phyloP scores from a whole-genome alignment of 2,329 filamentous ascomycete genomes.

The Colletotrichum incanum region DNA sequence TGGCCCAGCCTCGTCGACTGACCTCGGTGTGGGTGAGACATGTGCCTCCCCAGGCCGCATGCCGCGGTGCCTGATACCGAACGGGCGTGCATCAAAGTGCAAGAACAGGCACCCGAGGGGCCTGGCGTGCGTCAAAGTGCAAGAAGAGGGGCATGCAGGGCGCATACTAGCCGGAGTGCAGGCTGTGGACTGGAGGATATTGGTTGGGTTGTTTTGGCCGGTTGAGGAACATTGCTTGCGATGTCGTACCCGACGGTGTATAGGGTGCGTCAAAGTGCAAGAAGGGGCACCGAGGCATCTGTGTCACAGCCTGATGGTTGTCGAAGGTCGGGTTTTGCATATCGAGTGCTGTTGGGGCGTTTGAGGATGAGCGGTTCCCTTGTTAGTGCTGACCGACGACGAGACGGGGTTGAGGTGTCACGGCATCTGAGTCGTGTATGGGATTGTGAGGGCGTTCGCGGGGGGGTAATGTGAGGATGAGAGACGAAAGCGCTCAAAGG shows the following conservation, averaged over 20 bases:
- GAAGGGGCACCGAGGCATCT: background rate
- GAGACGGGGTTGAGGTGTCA: background rate
- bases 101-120: background rate
- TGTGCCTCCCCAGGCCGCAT: background rate
- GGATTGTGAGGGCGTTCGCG: background rate
- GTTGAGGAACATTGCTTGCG: too few relatives aligned
- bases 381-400: background rate
- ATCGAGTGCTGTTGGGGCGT: background rate
- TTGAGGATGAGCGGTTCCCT: background rate
- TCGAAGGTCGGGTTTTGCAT: background rate
- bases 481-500: too few relatives aligned
- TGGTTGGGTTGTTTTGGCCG: too few relatives aligned
- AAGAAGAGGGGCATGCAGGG: background rate
- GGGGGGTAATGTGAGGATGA: too few relatives aligned
- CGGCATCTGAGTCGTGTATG: background rate
- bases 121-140: background rate
- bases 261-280: background rate
- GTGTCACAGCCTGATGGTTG: background rate
- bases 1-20: background rate
- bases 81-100: background rate
- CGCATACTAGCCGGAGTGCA: too few relatives aligned
- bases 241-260: too few relatives aligned
- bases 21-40: background rate
- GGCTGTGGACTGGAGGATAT: too few relatives aligned
- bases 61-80: background rate